phyloP scores from a whole-genome alignment of 176 grass and related monocot genomes.

The Zea mays region DNA sequence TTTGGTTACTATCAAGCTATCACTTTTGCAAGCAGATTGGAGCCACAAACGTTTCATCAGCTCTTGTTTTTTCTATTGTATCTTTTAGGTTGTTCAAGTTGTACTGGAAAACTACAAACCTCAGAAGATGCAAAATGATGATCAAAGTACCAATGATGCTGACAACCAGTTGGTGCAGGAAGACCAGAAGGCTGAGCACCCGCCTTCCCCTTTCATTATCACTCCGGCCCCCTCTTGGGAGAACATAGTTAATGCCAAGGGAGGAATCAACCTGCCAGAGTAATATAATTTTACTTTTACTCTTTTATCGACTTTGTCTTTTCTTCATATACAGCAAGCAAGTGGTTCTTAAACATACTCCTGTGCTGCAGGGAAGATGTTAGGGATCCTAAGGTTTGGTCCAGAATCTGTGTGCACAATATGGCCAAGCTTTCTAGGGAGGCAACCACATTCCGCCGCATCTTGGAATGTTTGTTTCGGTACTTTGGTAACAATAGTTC shows the following conservation, averaged over 20 bases:
- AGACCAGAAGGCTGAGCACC: constrained; percentile 58
- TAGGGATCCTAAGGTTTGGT: constrained; percentile 83
- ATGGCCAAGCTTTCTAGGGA: constrained; percentile 92
- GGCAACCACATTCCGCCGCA: constrained; percentile 86
- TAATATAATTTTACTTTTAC: constrained; percentile 49
- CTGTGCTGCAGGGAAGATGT: constrained; percentile 74
- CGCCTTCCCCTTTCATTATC: constrained; percentile 59
- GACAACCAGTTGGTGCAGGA: constrained; percentile 55
- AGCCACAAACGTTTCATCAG: constrained; percentile 21
- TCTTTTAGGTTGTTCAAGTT: constrained; percentile 75
- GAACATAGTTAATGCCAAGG: constrained; percentile 69
- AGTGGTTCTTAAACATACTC: constrained; percentile 30
- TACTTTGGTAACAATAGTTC: constrained; percentile 78
- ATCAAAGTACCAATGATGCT: constrained; percentile 40
- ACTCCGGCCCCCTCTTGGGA: constrained; percentile 64
- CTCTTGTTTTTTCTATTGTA: constrained; percentile 14
- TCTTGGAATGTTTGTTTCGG: constrained; percentile 87
- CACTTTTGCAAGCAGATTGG: constrained; percentile 27
- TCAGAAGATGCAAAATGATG: constrained; percentile 48
- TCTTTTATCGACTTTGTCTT: constrained; percentile 23
- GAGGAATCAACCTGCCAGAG: constrained; percentile 61
- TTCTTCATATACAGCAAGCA: constrained; percentile 34
- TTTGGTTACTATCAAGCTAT: constrained; percentile 29
- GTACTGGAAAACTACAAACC: constrained; percentile 82
- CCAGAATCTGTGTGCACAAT: constrained; percentile 90